Conservation (phyloP, 2,329 filamentous ascomycete species). For the Raffaelea ambrosiae region DNA sequence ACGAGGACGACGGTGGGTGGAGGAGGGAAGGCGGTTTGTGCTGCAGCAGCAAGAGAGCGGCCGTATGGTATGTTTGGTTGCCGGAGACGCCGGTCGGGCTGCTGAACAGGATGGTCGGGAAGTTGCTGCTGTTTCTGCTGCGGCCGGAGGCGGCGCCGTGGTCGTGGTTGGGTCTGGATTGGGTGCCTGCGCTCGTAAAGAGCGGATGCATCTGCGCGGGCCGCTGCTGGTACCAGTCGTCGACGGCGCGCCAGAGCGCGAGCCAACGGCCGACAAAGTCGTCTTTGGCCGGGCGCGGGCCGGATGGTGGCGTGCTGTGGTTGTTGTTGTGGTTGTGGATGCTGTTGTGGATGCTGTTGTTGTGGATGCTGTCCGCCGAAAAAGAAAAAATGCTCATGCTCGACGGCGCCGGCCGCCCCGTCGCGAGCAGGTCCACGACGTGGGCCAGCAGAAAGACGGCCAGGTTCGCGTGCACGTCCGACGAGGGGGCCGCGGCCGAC, state of each 20-base stretch:
- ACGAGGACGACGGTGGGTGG: neutral
- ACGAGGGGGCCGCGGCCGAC: neutral
- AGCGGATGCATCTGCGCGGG: conserved; percentile 27
- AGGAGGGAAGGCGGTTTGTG: conserved; percentile 30
- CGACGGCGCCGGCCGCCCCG: neutral
- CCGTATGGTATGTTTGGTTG: conserved; percentile 46
- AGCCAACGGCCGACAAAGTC: neutral
- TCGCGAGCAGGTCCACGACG: neutral
- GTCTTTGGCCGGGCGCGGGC: neutral
- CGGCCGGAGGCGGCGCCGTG: conserved; percentile 22
- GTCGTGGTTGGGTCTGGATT: conserved; percentile 30
- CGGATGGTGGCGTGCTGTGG: no score
- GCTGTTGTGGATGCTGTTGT: no score
- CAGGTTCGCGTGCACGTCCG: neutral
- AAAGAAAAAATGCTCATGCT: neutral
- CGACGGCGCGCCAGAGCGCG: neutral
- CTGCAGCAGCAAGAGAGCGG: conserved; percentile 41
- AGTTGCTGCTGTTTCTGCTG: conserved; percentile 21
- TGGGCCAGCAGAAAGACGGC: neutral
- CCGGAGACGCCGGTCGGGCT: conserved; percentile 43
- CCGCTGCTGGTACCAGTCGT: neutral
- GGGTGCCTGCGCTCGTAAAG: conserved; percentile 14
- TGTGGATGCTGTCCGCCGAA: neutral
- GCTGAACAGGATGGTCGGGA: conserved; percentile 40
- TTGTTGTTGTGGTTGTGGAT: no score